Percentiles rank a stretch among this genome's conserved stretches.
Evolutionary conservation across 768 basidiomycete species (phyloP).

Genomic region (Naganishia onofrii): DNA sequence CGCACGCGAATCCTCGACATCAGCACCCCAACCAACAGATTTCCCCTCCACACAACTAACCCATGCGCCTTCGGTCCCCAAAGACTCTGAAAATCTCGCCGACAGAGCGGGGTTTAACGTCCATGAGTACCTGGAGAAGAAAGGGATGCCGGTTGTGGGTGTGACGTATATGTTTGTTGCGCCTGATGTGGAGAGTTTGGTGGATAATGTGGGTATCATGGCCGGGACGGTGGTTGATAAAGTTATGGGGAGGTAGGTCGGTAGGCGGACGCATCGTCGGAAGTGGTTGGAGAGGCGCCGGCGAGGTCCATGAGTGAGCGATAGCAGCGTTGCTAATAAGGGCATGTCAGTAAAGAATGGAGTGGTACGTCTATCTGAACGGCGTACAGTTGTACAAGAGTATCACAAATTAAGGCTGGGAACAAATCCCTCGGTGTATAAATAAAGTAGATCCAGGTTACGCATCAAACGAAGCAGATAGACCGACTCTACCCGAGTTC

Average conservation of each 20-base stretch:
- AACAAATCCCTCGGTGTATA: no score
- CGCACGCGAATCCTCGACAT: neutral
- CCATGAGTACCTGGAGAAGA: constrained; percentile 4
- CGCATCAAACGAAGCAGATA: no score
- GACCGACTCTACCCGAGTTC: no score
- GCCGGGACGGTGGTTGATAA: constrained; percentile 18
- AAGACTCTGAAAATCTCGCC: constrained; percentile 4
- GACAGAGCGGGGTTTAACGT: constrained; percentile 16
- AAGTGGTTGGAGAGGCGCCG: no score
- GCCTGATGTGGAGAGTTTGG: constrained; percentile 24
- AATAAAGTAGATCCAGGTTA: no score
- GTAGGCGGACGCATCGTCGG: no score
- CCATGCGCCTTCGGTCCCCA: constrained; percentile 10
- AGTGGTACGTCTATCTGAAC: no score
- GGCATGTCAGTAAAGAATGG: no score
- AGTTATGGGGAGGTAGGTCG: constrained; percentile 17
- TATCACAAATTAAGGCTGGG: no score
- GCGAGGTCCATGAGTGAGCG: no score
- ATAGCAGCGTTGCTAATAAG: no score
- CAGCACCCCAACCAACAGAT: constrained; percentile 6
- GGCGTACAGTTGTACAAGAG: no score
- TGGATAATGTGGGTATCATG: constrained; percentile 14
- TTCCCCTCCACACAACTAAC: constrained; percentile 17
- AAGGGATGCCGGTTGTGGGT: constrained; percentile 6
- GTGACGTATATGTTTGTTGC: constrained; percentile 17